Conservation (phyloP, 2,329 filamentous ascomycete species). For the Lachnellula willkommii region DNA sequence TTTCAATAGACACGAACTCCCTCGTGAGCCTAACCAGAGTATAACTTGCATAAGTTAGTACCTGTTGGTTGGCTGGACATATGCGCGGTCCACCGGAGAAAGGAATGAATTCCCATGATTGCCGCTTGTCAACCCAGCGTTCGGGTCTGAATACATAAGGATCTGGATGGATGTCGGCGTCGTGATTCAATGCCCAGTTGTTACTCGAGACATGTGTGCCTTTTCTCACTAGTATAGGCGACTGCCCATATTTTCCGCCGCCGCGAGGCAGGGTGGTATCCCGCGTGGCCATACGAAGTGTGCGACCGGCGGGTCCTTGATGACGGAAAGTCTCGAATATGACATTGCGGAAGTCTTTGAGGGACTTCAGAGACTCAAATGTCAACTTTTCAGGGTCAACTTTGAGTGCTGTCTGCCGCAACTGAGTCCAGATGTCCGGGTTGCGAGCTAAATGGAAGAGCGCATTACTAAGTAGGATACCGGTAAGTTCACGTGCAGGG, state of each 20-base stretch:
- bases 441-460: conserved; percentile 4
- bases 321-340: conserved; percentile 1
- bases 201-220: neutral
- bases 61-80: neutral
- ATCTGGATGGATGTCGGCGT: neutral
- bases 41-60: neutral
- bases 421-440: conserved; percentile 2
- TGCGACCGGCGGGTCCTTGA: neutral
- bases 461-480: neutral
- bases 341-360: neutral
- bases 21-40: neutral
- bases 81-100: neutral
- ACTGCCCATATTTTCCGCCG: neutral
- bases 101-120: neutral
- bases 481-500: conserved; percentile 1
- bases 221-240: neutral
- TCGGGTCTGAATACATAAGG: neutral
- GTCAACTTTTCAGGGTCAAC: neutral
- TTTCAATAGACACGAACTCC: neutral
- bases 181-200: neutral
- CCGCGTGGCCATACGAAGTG: neutral
- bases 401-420: neutral
- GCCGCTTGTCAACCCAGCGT: neutral
- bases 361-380: conserved; percentile 2
- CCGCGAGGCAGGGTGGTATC: neutral